Conservation (phyloP, 2,329 filamentous ascomycete genomes). For the Colletotrichum truncatum region DNA sequence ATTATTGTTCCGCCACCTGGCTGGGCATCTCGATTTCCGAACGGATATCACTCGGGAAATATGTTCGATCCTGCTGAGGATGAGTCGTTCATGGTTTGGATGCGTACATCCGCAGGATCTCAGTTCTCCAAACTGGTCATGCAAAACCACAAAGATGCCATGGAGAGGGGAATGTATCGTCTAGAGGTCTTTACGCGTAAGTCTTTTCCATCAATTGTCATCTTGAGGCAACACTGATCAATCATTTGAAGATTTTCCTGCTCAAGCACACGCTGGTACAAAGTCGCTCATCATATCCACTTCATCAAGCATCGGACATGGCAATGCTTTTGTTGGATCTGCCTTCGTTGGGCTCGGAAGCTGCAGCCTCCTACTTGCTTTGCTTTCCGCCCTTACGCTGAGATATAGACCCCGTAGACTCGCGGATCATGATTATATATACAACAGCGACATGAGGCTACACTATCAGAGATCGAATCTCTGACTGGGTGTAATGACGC, state of each 20-base stretch:
- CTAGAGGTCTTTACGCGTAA: neutral
- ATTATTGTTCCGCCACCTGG: neutral
- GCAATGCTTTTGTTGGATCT: neutral
- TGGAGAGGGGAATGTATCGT: conserved; percentile 11
- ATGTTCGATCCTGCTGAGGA: conserved; percentile 9
- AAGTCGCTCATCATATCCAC: neutral
- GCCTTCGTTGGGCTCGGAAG: neutral
- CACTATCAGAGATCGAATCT: neutral
- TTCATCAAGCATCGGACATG: neutral
- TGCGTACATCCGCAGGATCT: neutral
- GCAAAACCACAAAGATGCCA: neutral
- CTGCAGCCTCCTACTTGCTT: neutral
- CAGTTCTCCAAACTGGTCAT: neutral
- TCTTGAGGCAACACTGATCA: fast-evolving
- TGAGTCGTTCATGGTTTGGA: conserved; percentile 15
- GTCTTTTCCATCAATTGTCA: neutral
- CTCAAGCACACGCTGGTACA: neutral
- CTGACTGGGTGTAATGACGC: too few relatives aligned
- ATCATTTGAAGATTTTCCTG: neutral
- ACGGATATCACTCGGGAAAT: conserved; percentile 3
- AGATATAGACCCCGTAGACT: neutral
- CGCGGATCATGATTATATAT: conserved; percentile 1
- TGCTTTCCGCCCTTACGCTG: neutral
- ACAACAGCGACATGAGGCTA: neutral
- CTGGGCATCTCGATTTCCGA: neutral